Conservation (phyloP, 2,329 filamentous ascomycete species). For the Ophiognomonia clavigignenti-juglandacearum region DNA sequence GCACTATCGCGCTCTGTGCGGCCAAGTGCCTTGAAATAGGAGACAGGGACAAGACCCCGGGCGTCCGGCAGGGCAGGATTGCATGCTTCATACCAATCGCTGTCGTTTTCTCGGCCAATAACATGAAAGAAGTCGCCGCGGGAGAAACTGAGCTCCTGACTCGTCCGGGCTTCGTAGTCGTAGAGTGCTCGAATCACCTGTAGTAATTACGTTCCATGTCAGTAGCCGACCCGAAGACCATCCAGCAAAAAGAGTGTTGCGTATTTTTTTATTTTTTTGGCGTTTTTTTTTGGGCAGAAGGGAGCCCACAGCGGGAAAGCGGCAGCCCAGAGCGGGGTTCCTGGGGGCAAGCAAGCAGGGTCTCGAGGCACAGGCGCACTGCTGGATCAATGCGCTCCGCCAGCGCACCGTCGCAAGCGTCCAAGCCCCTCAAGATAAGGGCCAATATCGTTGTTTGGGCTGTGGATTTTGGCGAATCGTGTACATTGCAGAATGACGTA, state of each 20-base stretch:
- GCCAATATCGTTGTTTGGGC: neutral
- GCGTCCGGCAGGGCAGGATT: slow-evolving; percentile 86
- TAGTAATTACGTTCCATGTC: slow-evolving; percentile 16
- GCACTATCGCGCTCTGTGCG: slow-evolving; percentile 88
- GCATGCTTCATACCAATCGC: slow-evolving; percentile 97
- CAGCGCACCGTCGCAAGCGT: neutral
- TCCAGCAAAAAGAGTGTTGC: too few species aligned
- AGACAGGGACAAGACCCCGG: slow-evolving; percentile 86
- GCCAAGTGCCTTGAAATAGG: slow-evolving; percentile 87
- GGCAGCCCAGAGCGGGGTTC: slow-evolving; percentile 12
- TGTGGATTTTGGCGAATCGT: neutral
- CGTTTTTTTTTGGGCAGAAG: too few species aligned
- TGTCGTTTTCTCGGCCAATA: slow-evolving; percentile 89
- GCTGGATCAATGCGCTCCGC: neutral
- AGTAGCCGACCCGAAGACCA: slow-evolving; percentile 14
- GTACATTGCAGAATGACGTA: slow-evolving; percentile 38
- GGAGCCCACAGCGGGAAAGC: neutral
- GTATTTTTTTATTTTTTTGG: too few species aligned
- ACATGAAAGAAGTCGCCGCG: slow-evolving; percentile 98
- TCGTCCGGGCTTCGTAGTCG: slow-evolving; percentile 75
- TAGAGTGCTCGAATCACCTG: slow-evolving; percentile 97
- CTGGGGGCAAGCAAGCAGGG: neutral
- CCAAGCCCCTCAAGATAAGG: neutral
- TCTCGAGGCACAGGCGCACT: too few species aligned
- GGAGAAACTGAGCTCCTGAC: slow-evolving; percentile 82